phyloP scores from a whole-genome alignment of 495 filamentous ascomycete genomes.

The Neurospora tetrasperma region DNA sequence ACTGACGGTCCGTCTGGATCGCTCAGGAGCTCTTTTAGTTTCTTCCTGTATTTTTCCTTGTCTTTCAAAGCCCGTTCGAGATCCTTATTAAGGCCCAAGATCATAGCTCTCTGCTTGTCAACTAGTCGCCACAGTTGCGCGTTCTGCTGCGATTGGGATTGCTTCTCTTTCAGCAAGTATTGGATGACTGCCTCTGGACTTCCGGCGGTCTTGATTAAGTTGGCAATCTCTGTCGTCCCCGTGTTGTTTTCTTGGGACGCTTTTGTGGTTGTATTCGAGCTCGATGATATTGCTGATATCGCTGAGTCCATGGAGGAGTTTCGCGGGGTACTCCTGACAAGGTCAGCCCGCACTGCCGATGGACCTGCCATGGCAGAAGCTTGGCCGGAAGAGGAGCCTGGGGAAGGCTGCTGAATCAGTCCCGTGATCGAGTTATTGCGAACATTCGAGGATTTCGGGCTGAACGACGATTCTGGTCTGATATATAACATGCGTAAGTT shows the following conservation, averaged over 20 bases:
- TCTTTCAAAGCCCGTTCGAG: constrained; percentile 86
- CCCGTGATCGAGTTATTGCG: constrained; percentile 26
- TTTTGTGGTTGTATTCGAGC: constrained; percentile 48
- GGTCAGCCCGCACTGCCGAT: constrained; percentile 18
- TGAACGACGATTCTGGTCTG: constrained; percentile 19
- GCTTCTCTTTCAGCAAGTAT: constrained; percentile 83
- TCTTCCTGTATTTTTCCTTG: constrained; percentile 88
- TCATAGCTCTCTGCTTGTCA: constrained; percentile 90
- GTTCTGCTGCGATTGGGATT: constrained; percentile 78
- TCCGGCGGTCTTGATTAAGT: constrained; percentile 71
- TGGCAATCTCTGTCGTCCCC: constrained; percentile 53
- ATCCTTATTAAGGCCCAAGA: constrained; percentile 89
- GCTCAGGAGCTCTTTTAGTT: constrained; percentile 62
- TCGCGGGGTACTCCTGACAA: constrained; percentile 41
- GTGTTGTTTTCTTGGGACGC: constrained; percentile 45
- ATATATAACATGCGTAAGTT: constrained; percentile 20
- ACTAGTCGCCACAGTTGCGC: constrained; percentile 89
- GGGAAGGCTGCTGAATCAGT: constrained; percentile 26
- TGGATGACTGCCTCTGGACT: constrained; percentile 84
- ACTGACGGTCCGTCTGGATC: constrained; percentile 18
- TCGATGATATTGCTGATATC: constrained; percentile 75
- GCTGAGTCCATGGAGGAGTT: constrained; percentile 94
- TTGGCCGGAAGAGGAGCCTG: constrained; percentile 21
- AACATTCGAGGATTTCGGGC: constrained; percentile 32
- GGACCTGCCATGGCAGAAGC: constrained; percentile 24